Base-by-base conservation (phyloP, 495 filamentous ascomycete species). In the Penicillium lagena region DNA sequence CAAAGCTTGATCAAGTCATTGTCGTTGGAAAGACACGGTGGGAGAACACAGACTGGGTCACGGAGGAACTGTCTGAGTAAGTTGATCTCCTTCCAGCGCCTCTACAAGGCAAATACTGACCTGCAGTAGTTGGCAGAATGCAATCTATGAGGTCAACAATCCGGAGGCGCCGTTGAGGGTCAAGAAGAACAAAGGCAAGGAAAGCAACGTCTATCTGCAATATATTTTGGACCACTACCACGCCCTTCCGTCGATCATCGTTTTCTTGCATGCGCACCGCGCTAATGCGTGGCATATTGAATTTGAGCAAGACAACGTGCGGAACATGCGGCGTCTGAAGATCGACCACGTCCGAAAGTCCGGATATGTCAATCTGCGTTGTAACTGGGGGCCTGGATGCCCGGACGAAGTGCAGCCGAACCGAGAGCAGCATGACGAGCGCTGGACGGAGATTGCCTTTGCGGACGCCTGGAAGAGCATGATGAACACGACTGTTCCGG, bases 101-200 rank as follows among this genome's bases (percentile, higher is more conserved):
- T 44, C 2, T 17, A 29, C 10, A 12, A 11, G 14, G 7, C 45
- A 51, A 40, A 43, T 39, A 39, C 22, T 9, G 7, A 48, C 8
- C 17, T 4, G 22, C 22, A 22, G 22, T 39, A 75, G 71, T 48
- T 75, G 70, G 70, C 62, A 65, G 34, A 54, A 57, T 30, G 68
- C 69, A 42, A 61, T 84, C 34, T 88, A 87, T 56, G 70, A 72
- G 22, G 79, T 77, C 39, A 78, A 87, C 56, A 75, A 78, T 43
- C 72, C 69, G 34, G 59, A 55, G 1, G 72, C 78, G 7, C 54
- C 66, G 7, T 59, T 59, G 35, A 43, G 32, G 2, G 60, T 69
- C 7, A 47, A 66, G 22, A 39, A 60, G 28, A 75, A 75, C 51
- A 75, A 76, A 49, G 72, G 72, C 55, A 62, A 63, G 47, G 72